Percentiles rank a stretch among this genome's conserved stretches.
Evolutionary conservation across 805 yeast genomes (phyloP).

Genomic region (Spathaspora arborariae): DNA sequence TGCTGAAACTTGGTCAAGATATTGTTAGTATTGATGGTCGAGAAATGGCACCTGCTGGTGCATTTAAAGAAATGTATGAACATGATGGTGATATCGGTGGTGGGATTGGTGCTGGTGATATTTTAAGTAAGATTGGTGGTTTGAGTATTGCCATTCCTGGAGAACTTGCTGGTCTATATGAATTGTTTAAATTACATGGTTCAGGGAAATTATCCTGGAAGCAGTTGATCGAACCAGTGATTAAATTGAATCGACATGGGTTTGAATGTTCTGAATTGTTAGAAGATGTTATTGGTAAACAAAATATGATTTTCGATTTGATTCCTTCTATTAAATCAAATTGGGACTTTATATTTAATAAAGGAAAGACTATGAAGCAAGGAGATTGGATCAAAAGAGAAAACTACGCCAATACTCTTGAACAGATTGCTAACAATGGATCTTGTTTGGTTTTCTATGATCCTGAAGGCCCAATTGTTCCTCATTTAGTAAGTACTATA

Average conservation of each 20-base stretch:
- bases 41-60: slow-evolving; percentile 73
- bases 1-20: slow-evolving; percentile 27
- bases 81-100: slow-evolving; percentile 17
- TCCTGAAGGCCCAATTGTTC: slow-evolving; percentile 71
- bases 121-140: slow-evolving; percentile 70
- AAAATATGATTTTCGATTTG: slow-evolving; percentile 19
- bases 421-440: slow-evolving; percentile 71
- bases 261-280: slow-evolving; percentile 36
- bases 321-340: slow-evolving; percentile 30
- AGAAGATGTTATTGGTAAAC: slow-evolving; percentile 32
- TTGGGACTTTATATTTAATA: slow-evolving; percentile 54
- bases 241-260: slow-evolving; percentile 60
- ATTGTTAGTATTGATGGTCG: slow-evolving; percentile 76
- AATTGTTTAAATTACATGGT: slow-evolving; percentile 56
- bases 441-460: slow-evolving; percentile 77
- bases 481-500: slow-evolving; percentile 48
- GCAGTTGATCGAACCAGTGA: slow-evolving; percentile 72
- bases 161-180: slow-evolving; percentile 79
- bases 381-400: slow-evolving; percentile 67
- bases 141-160: slow-evolving; percentile 91
- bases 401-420: slow-evolving; percentile 62
- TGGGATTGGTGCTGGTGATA: slow-evolving; percentile 1
- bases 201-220: slow-evolving; percentile 71
- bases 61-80: slow-evolving; percentile 64
- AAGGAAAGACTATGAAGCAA: slow-evolving; percentile 9